A percentile compares a stretch with the other conserved stretches of the same genome.
Conservation (phyloP, 2,329 filamentous ascomycete species). For the Phialophora macrospora region DNA sequence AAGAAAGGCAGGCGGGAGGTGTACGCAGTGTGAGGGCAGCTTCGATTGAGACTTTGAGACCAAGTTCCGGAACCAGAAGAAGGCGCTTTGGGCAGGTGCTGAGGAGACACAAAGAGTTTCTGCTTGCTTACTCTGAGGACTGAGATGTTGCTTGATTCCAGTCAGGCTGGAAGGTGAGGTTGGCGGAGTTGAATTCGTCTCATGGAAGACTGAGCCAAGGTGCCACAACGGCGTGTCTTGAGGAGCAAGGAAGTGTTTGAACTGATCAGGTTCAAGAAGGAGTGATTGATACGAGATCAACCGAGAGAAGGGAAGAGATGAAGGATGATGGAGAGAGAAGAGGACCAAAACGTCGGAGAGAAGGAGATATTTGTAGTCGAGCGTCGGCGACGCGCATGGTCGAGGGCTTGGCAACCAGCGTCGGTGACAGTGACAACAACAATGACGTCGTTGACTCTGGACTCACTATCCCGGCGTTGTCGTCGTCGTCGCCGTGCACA, state of each 20-base stretch:
- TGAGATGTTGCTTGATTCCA: not conserved
- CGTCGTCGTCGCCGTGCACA: not conserved
- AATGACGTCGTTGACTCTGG: not conserved
- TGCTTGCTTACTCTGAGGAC: constrained; percentile 5
- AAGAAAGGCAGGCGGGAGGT: constrained; percentile 10
- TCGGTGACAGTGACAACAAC: not conserved
- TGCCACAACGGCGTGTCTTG: not conserved
- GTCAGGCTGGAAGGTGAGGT: not conserved
- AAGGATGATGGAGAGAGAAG: constrained; percentile 4
- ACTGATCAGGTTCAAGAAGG: constrained; percentile 9
- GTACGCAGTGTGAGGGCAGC: not conserved
- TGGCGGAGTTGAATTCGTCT: not conserved
- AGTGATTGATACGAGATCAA: not conserved
- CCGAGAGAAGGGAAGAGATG: not conserved
- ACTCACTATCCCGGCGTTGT: not conserved
- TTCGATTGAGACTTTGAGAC: not conserved
- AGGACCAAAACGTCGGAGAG: not conserved
- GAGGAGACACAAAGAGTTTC: not conserved
- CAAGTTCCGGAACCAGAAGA: not conserved
- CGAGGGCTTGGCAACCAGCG: not conserved
- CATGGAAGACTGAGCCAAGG: not conserved
- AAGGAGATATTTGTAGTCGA: constrained; percentile 13
- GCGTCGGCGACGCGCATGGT: constrained; percentile 2
- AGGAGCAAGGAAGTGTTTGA: not conserved
- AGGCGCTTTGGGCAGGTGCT: not conserved